A percentile compares a stretch with the other conserved stretches of the same genome.
These are phyloP conservation scores for Moringa oleifera DNA, from an alignment of 345 rosid species.

Conservation along the genomic window DNA sequence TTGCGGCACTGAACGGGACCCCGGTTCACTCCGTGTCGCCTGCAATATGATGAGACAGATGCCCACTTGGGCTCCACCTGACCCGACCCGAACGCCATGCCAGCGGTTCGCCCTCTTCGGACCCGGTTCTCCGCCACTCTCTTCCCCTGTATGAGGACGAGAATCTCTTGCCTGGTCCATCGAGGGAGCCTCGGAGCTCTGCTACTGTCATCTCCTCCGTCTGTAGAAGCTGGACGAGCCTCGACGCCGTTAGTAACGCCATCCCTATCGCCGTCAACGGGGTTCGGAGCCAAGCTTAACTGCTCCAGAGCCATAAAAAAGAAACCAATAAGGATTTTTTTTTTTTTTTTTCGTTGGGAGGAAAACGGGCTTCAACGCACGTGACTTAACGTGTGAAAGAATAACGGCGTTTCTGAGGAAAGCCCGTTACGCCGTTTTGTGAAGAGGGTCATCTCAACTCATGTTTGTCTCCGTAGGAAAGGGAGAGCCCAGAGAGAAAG, in stretches of 20 bases:
- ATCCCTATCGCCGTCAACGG: constrained; percentile 35
- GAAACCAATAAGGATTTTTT: neutral
- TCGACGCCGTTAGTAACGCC: constrained; percentile 46
- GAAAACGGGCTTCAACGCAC: constrained; percentile 33
- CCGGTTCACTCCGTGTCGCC: constrained; percentile 83
- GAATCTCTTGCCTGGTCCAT: constrained; percentile 96
- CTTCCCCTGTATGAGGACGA: constrained; percentile 92
- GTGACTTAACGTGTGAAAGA: constrained; percentile 24
- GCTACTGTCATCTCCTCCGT: constrained; percentile 52
- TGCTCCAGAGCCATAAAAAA: constrained; percentile 50
- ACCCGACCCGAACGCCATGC: constrained; percentile 59
- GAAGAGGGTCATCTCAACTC: neutral
- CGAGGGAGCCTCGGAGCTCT: constrained; percentile 84
- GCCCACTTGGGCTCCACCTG: constrained; percentile 95
- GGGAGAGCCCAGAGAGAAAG: constrained; percentile 1
- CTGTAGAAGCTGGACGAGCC: constrained; percentile 26
- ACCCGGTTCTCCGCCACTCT: constrained; percentile 85
- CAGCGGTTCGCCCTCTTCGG: constrained; percentile 68
- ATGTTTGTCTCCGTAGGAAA: constrained; percentile 14
- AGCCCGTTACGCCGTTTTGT: constrained; percentile 45
- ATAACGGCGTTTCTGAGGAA: constrained; percentile 44
- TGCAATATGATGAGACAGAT: constrained; percentile 82
- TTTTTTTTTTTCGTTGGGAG: neutral
- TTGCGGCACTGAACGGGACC: constrained; percentile 99
- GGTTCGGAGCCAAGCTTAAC: constrained; percentile 31